Evolutionary conservation across 768 basidiomycete genomes (phyloP).

Genomic region (Lactarius sp.): DNA sequence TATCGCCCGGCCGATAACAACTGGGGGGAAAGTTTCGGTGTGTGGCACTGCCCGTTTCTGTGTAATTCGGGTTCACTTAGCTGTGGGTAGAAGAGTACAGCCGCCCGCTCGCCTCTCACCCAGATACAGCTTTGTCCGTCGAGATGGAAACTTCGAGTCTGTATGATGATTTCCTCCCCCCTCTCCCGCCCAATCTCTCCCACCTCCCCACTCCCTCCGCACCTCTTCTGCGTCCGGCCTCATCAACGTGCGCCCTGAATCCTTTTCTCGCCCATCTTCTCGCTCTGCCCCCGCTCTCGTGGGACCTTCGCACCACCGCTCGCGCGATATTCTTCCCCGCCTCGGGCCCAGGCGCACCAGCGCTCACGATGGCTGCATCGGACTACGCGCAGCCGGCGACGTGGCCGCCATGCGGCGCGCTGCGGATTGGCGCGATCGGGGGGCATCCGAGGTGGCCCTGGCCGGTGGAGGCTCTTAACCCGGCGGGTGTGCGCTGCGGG

Average conservation of each 20-base stretch:
- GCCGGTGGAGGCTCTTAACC: conserved; percentile 49
- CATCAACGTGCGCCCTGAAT: conserved; percentile 49
- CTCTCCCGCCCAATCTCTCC: conserved; percentile 35
- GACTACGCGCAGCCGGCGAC: conserved; percentile 57
- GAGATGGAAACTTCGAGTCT: conserved; percentile 1
- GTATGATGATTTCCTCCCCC: conserved; percentile 45
- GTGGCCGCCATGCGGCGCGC: conserved; percentile 50
- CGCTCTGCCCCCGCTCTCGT: conserved; percentile 42
- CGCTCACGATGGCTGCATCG: conserved; percentile 24
- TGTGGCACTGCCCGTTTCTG: background rate
- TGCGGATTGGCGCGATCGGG: conserved; percentile 54
- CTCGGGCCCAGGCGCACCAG: conserved; percentile 32
- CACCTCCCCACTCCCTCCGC: conserved; percentile 33
- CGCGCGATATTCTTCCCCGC: conserved; percentile 27
- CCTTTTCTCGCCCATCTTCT: conserved; percentile 48
- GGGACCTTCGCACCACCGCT: conserved; percentile 40
- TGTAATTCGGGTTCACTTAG: background rate
- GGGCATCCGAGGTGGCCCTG: conserved; percentile 46
- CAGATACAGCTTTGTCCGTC: background rate
- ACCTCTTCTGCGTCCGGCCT: conserved; percentile 33
- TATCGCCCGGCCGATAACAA: conserved; percentile 38
- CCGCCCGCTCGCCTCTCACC: background rate
- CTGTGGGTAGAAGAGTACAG: background rate
- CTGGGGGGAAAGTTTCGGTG: conserved; percentile 32
- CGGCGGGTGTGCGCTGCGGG: conserved; percentile 42